Evolutionary conservation across 129 eudicot genomes (phyloP).

Genomic region (Helianthus tuberosus): DNA sequence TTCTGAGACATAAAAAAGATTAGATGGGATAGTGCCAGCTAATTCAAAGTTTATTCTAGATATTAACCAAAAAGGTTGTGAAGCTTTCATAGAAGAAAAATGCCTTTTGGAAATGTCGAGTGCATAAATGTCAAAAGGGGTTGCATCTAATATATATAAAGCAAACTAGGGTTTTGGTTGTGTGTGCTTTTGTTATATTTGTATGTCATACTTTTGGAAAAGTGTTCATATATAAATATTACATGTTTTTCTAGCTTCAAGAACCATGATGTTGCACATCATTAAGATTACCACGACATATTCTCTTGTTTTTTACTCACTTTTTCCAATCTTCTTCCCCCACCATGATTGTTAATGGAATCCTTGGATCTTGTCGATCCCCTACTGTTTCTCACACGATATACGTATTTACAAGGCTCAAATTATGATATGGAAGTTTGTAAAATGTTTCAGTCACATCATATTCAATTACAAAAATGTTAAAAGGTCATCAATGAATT

Average conservation of each 20-base stretch:
- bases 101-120: slow-evolving; percentile 42
- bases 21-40: slow-evolving; percentile 50
- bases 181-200: slow-evolving; percentile 20
- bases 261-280: too few species aligned
- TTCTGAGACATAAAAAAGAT: slow-evolving; percentile 23
- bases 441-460: too few species aligned
- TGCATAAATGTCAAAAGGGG: slow-evolving; percentile 64
- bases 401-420: slow-evolving; percentile 19
- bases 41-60: slow-evolving; percentile 16
- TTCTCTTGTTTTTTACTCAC: not conserved
- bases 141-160: slow-evolving; percentile 48
- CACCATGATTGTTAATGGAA: slow-evolving; percentile 19
- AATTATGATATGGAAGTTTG: slow-evolving; percentile 1
- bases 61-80: slow-evolving; percentile 30
- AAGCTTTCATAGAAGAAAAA: slow-evolving; percentile 37
- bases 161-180: slow-evolving; percentile 26
- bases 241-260: not conserved
- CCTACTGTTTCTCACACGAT: too few species aligned
- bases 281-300: not conserved
- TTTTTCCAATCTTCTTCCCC: slow-evolving; percentile 27
- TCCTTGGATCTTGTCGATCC: too few species aligned
- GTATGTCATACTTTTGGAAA: slow-evolving; percentile 13
- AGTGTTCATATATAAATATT: slow-evolving; percentile 14
- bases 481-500: too few species aligned
- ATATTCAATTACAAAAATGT: too few species aligned